phyloP scores from a whole-genome alignment of 139 green algal species.

The Raphidocelis subcapitata region DNA sequence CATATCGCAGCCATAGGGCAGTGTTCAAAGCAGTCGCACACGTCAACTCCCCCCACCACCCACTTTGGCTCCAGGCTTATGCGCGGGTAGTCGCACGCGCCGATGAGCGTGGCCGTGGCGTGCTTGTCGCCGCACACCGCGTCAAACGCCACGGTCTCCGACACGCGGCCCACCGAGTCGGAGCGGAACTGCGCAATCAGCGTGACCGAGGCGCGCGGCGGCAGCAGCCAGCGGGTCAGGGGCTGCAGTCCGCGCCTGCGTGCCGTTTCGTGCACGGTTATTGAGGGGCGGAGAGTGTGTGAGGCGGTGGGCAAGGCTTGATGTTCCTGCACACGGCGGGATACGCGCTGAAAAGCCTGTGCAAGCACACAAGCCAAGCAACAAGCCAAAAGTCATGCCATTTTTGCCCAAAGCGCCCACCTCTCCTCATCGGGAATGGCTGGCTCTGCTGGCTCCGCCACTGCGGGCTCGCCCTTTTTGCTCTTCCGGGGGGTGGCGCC shows the following conservation, averaged over 20 bases:
- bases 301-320: no score
- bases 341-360: neutral
- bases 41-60: no score
- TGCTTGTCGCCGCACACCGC: constrained; percentile 50
- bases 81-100: constrained; percentile 66
- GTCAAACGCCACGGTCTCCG: constrained; percentile 64
- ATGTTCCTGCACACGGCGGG: no score
- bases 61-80: constrained; percentile 59
- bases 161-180: constrained; percentile 54
- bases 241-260: constrained; percentile 24
- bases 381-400: neutral
- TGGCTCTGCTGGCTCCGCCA: neutral
- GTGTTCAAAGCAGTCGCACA: no score
- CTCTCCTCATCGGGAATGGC: no score
- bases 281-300: no score
- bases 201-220: constrained; percentile 36
- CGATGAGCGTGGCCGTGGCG: constrained; percentile 39
- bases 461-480: constrained; percentile 1
- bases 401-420: no score
- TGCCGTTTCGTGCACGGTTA: no score
- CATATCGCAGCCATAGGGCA: no score
- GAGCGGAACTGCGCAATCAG: constrained; percentile 63
- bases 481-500: neutral
- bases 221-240: constrained; percentile 62
- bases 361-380: neutral